Conservation (phyloP, 139 green algal species). For the Monoraphidium neglectum region DNA sequence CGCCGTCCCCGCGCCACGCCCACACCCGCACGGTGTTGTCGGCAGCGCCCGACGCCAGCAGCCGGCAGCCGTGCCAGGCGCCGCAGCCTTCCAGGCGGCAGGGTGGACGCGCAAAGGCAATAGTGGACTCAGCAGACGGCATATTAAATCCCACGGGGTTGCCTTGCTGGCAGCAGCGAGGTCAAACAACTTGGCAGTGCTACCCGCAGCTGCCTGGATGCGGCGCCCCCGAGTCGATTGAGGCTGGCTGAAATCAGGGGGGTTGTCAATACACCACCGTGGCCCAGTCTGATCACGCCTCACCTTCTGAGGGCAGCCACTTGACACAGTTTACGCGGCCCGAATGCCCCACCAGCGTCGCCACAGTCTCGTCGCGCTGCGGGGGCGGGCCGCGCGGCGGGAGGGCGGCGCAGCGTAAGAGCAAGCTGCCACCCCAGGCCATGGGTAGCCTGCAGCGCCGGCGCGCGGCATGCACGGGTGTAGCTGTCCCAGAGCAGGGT, state of each 20-base stretch:
- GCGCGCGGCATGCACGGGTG: not conserved
- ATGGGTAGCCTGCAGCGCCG: not conserved
- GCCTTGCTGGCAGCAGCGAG: not conserved
- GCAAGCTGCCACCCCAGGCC: not conserved
- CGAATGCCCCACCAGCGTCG: slow-evolving; percentile 73
- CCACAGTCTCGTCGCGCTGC: slow-evolving; percentile 55
- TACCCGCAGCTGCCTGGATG: not conserved
- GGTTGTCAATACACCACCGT: not conserved
- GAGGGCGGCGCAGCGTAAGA: not conserved
- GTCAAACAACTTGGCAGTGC: not conserved
- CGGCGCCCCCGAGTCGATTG: not conserved
- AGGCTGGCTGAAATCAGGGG: not conserved
- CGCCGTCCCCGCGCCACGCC: slow-evolving; percentile 26
- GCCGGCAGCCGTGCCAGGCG: not conserved
- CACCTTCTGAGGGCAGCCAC: slow-evolving; percentile 62
- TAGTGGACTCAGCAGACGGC: not conserved
- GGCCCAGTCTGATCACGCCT: not conserved
- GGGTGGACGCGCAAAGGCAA: not conserved
- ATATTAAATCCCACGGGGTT: not conserved
- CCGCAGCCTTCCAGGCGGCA: not conserved
- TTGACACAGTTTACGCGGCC: slow-evolving; percentile 75
- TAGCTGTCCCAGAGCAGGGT: not conserved
- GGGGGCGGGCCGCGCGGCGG: not conserved
- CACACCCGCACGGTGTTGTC: slow-evolving; percentile 69
- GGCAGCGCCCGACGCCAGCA: slow-evolving; percentile 60